A percentile compares a stretch with the other conserved stretches of the same genome.
Conservation (phyloP, 805 yeast genomes). For the Kuraishia floccosa region DNA sequence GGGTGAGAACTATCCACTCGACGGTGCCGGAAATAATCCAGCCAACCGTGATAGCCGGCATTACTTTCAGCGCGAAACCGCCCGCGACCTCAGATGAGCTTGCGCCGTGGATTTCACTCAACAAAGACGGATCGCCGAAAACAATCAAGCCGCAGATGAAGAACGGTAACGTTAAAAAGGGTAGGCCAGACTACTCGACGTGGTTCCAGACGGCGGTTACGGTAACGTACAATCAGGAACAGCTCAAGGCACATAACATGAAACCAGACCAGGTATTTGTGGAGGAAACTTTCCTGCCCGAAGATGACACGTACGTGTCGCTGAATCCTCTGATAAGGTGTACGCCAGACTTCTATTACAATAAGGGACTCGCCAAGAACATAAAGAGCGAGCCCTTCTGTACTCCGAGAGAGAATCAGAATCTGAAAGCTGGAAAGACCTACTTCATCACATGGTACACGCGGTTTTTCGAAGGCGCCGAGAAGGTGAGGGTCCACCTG, state of each 20-base stretch:
- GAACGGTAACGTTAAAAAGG: constrained; percentile 57
- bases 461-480: constrained; percentile 46
- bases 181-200: constrained; percentile 62
- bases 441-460: constrained; percentile 81
- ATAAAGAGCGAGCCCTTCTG: constrained; percentile 71
- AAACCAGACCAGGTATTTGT: constrained; percentile 43
- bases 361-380: constrained; percentile 49
- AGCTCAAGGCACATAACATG: constrained; percentile 66
- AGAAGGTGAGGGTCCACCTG: constrained; percentile 55
- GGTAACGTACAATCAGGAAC: constrained; percentile 40
- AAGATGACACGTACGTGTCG: constrained; percentile 61
- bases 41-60: constrained; percentile 54
- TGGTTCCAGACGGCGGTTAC: constrained; percentile 67
- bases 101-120: constrained; percentile 72
- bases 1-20: constrained; percentile 64
- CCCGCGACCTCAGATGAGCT: constrained; percentile 56
- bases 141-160: constrained; percentile 70
- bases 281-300: constrained; percentile 47
- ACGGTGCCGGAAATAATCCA: constrained; percentile 44
- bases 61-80: constrained; percentile 57
- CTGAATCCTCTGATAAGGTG: constrained; percentile 78
- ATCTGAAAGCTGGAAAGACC: constrained; percentile 45
- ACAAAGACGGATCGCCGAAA: constrained; percentile 70
- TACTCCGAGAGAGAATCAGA: constrained; percentile 55
- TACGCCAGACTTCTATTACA: constrained; percentile 64